Evolutionary conservation across 2,329 filamentous ascomycete genomes (phyloP), one percentile per base, ranked within the genome.

Genomic region (Lasiodiplodia theobromae): DNA sequence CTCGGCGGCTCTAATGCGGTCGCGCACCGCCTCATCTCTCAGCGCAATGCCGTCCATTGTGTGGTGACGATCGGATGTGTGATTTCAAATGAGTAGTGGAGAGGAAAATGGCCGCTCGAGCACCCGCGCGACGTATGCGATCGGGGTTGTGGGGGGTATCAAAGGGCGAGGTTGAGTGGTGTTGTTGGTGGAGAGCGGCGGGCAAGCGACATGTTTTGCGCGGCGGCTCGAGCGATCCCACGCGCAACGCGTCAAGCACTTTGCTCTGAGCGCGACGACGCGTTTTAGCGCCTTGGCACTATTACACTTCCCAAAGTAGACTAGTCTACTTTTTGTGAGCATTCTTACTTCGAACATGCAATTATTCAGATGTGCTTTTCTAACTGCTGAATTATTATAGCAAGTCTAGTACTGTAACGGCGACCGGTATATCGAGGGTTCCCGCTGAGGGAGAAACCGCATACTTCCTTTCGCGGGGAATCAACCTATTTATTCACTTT

Each of bases 1-100:
- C 75, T 91, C 88, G n/a, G 93, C 94, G 72, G 91, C 89, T 75
- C 93, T 91, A 79, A 97, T 89, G 75, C 94, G 92, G 83, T 96
- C 91, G 74, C 89, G 88, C 74, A 91, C 89, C 72, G 91, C 93
- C 81, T 96, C 92, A 86, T 97, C 94, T 80, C 91, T 89, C 75
- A 96, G 88, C 83, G 91, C 89, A 73, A 88, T 84, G 70, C 85
- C 87, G 74, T 94, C 91, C 92, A 96, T 94, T 40, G 44, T 54
- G 65, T 25, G 28, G 14, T 28, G 16, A 11, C 14, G 21, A 12
- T 28, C 23, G n/a, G 54, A 21, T 31, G 40, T 31, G n/a, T 23
- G 65, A 8, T 12, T 23, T 16, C 38, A 23, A 5, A 52, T 3
- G 14, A 5, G 31, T 8, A 10, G 21, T 14, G 14, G 16, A 40